phyloP scores from a whole-genome alignment of 2,329 filamentous ascomycete genomes.

The Aspergillus fijiensis region DNA sequence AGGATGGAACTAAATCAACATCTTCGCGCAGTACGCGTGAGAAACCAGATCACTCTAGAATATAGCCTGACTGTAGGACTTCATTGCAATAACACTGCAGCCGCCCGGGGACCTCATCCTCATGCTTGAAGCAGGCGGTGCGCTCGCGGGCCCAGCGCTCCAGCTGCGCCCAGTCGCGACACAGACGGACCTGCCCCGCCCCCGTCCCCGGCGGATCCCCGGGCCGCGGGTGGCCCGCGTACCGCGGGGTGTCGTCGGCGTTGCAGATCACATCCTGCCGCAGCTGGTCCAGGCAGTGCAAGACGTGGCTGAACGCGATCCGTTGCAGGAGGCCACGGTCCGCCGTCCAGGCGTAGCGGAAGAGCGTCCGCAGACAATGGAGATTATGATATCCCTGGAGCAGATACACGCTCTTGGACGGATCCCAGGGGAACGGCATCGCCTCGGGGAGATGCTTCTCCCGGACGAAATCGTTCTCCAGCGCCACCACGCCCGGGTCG shows the following conservation, averaged over 20 bases:
- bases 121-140: neutral
- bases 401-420: neutral
- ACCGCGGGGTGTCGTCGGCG: neutral
- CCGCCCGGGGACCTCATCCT: neutral
- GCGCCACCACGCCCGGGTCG: too few species aligned
- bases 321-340: neutral
- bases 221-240: neutral
- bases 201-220: neutral
- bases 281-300: neutral
- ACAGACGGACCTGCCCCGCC: neutral
- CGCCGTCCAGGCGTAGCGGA: neutral
- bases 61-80: too few species aligned
- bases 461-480: too few species aligned
- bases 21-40: too few species aligned
- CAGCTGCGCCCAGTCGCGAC: neutral
- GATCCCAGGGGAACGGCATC: neutral
- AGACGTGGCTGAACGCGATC: neutral
- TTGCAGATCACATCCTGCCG: neutral
- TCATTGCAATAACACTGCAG: too few species aligned
- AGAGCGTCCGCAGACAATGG: neutral
- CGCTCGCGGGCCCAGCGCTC: neutral
- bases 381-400: neutral
- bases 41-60: too few species aligned
- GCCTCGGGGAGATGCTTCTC: neutral
- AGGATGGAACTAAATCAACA: rapidly evolving